Conservation (phyloP, 345 rosid species). For the Sisymbrium altissimum region DNA sequence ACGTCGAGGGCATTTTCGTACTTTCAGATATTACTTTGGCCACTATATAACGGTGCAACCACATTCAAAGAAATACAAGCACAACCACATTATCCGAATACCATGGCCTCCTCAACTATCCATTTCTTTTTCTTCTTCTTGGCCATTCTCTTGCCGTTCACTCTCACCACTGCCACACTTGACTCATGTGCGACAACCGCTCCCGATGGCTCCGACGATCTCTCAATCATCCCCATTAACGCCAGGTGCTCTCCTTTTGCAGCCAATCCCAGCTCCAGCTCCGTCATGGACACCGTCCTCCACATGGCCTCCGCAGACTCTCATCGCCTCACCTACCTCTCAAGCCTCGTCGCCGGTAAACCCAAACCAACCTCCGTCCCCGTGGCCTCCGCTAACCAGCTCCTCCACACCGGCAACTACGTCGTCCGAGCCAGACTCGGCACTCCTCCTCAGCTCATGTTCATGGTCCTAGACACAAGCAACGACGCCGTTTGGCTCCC, state of each 20-base stretch:
- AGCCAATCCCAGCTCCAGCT: slow-evolving; percentile 39
- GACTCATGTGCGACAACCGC: slow-evolving; percentile 47
- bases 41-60: slow-evolving; percentile 6
- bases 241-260: slow-evolving; percentile 79
- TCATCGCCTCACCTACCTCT: slow-evolving; percentile 54
- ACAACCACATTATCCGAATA: slow-evolving; percentile 30
- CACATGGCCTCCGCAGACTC: slow-evolving; percentile 72
- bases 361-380: slow-evolving; percentile 46
- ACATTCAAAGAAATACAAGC: background rate
- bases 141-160: slow-evolving; percentile 30
- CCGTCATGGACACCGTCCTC: slow-evolving; percentile 56
- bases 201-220: slow-evolving; percentile 39
- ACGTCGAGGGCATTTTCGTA: slow-evolving; percentile 5
- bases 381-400: slow-evolving; percentile 55
- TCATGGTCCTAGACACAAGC: slow-evolving; percentile 85
- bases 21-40: background rate
- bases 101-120: slow-evolving; percentile 44
- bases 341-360: slow-evolving; percentile 48
- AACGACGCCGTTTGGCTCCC: slow-evolving; percentile 75
- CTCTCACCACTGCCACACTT: slow-evolving; percentile 31
- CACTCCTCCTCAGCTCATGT: slow-evolving; percentile 72
- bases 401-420: slow-evolving; percentile 46
- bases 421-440: slow-evolving; percentile 71
- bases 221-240: slow-evolving; percentile 65
- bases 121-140: slow-evolving; percentile 36